Percentiles rank a stretch among this genome's conserved stretches.
Evolutionary conservation across 2,329 filamentous ascomycete species (phyloP).

Genomic region (Fusarium sp.): DNA sequence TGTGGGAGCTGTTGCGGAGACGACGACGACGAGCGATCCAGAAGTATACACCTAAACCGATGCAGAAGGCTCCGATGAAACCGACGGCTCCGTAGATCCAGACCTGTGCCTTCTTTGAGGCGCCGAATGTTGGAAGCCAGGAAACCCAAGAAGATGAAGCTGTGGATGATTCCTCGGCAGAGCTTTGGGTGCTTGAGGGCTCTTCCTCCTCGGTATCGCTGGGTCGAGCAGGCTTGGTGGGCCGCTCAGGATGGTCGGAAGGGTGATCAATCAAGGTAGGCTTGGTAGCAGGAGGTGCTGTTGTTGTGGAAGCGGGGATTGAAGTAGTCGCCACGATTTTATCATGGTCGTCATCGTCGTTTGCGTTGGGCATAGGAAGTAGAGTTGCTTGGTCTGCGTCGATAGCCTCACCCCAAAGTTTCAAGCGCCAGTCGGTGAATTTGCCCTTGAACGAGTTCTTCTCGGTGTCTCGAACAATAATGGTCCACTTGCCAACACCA

Average conservation of each 20-base stretch:
- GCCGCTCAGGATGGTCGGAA: conserved; percentile 73
- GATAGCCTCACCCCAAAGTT: conserved; percentile 90
- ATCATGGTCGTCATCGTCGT: conserved; percentile 87
- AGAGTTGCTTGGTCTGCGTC: conserved; percentile 78
- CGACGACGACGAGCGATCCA: conserved; percentile 82
- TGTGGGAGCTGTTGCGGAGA: conserved; percentile 77
- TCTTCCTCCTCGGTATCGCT: conserved; percentile 45
- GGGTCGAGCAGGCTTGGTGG: conserved; percentile 61
- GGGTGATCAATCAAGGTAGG: conserved; percentile 59
- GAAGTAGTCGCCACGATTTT: conserved; percentile 65
- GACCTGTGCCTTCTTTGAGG: conserved; percentile 84
- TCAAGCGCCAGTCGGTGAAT: conserved; percentile 92
- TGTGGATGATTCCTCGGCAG: conserved; percentile 54
- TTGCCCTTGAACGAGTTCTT: conserved; percentile 81
- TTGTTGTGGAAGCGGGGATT: conserved; percentile 72
- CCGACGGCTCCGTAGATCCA: conserved; percentile 92
- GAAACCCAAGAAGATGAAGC: conserved; percentile 81
- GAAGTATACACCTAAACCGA: conserved; percentile 82
- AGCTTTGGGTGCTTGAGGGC: conserved; percentile 47
- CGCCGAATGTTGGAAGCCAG: conserved; percentile 90
- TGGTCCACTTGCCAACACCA: conserved; percentile 88
- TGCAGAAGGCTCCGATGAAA: conserved; percentile 88
- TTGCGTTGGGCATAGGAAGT: conserved; percentile 82
- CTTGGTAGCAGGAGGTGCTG: conserved; percentile 59
- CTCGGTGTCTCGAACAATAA: conserved; percentile 86